Evolutionary conservation across 495 filamentous ascomycete species (phyloP).

Genomic region (Pseudoneurospora amorphoporcata): DNA sequence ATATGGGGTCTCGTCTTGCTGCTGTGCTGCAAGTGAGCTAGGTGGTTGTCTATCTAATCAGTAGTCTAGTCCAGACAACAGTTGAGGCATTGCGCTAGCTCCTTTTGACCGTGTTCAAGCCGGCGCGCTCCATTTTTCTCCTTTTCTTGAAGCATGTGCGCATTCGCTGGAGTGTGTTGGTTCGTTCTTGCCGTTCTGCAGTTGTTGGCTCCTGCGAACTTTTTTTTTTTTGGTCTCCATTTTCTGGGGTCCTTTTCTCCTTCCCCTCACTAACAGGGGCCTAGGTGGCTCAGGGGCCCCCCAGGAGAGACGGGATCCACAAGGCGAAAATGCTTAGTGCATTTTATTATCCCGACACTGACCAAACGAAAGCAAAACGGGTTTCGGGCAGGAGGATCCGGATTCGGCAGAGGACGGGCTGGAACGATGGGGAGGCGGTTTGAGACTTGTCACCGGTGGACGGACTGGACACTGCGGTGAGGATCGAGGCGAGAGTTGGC

Average conservation of each 20-base stretch:
- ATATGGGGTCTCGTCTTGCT: not conserved
- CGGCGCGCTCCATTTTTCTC: not conserved
- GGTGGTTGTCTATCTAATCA: not conserved
- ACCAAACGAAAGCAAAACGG: not conserved
- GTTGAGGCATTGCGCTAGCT: not conserved
- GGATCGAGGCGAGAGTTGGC: not conserved
- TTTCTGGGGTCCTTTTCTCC: not conserved
- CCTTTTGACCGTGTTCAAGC: not conserved
- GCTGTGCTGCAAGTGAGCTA: not conserved
- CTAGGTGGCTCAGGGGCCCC: not conserved
- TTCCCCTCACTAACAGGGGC: not conserved
- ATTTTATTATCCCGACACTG: not conserved
- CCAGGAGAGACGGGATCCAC: not conserved
- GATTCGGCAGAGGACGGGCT: not conserved
- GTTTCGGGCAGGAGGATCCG: not conserved
- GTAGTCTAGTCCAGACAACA: not conserved
- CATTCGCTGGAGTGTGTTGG: not conserved
- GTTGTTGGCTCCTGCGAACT: not conserved
- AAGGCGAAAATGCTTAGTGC: not conserved
- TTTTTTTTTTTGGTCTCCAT: conserved; percentile 1
- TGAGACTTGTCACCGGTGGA: not conserved
- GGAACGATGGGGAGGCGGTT: not conserved
- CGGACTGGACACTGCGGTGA: not conserved
- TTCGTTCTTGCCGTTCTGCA: not conserved
- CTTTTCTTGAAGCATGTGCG: not conserved